Percentiles rank a stretch among this genome's conserved stretches.
Evolutionary conservation across 495 filamentous ascomycete species (phyloP).

Genomic region (Ramalina intermedia): DNA sequence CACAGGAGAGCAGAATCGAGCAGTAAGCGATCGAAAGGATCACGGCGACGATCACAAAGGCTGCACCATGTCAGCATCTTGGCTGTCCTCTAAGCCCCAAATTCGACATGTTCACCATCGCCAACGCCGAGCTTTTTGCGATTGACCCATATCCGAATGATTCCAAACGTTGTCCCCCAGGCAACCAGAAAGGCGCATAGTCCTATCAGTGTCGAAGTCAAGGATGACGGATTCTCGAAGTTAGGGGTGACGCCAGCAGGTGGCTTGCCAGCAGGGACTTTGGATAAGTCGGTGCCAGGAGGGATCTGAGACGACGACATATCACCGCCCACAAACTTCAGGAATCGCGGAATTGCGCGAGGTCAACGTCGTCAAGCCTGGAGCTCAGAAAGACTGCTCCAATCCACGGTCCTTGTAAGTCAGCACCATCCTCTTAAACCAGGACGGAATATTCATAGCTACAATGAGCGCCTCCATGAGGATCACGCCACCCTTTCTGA

Average conservation of each 20-base stretch:
- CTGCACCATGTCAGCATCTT: neutral
- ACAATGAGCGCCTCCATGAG: too few species aligned
- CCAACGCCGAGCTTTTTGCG: slow-evolving; percentile 17
- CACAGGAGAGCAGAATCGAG: slow-evolving; percentile 2
- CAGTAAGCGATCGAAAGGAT: neutral
- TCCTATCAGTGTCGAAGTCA: slow-evolving; percentile 9
- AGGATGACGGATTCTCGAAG: slow-evolving; percentile 16
- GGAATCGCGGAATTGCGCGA: too few species aligned
- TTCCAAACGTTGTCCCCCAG: slow-evolving; percentile 12
- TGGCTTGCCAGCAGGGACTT: neutral
- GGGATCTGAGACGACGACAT: neutral
- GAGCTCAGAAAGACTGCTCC: too few species aligned
- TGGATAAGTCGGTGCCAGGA: neutral
- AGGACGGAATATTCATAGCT: too few species aligned
- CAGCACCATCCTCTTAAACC: too few species aligned
- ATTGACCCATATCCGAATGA: slow-evolving; percentile 9
- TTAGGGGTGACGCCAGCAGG: slow-evolving; percentile 17
- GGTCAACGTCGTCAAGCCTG: too few species aligned
- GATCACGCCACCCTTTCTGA: too few species aligned
- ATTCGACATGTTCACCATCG: neutral
- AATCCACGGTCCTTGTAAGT: too few species aligned
- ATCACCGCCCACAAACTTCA: too few species aligned
- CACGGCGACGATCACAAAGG: slow-evolving; percentile 1
- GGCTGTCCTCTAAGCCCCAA: neutral
- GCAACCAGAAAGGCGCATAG: slow-evolving; percentile 11